These are phyloP conservation scores for Dunaliella primolecta DNA, from an alignment of 139 green algal species.

Conservation along the genomic window DNA sequence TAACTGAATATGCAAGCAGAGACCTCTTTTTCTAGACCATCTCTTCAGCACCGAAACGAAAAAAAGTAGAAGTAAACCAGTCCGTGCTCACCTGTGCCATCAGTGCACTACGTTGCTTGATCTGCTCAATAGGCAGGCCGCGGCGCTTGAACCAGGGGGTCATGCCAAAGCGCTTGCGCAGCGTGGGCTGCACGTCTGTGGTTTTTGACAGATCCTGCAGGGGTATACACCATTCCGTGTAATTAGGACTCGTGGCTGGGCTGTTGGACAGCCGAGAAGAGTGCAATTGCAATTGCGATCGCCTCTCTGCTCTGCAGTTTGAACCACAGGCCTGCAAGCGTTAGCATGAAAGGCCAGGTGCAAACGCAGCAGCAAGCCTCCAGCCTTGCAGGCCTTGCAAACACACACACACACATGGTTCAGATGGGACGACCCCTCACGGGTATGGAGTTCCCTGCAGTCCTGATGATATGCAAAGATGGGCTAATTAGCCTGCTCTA, in stretches of 20 bases:
- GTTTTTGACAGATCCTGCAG: constrained; percentile 27
- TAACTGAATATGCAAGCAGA: no score
- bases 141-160: constrained; percentile 6
- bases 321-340: not conserved
- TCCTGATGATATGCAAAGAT: not conserved
- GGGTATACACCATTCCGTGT: not conserved
- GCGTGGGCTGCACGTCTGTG: constrained; percentile 57
- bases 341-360: not conserved
- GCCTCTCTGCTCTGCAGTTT: no score
- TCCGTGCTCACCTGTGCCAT: not conserved
- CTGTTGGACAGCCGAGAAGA: not conserved
- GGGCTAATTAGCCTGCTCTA: not conserved
- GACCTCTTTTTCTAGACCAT: no score
- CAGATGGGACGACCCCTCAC: not conserved
- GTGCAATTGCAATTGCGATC: no score
- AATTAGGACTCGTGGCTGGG: not conserved
- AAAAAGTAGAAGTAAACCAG: no score
- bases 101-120: not conserved
- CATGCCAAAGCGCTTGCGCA: constrained; percentile 81
- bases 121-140: not conserved
- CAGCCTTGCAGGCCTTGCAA: not conserved
- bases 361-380: not conserved
- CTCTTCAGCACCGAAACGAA: no score
- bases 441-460: not conserved
- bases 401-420: not conserved